Base-by-base conservation (phyloP, 345 rosid species). In the Salix purpurea region DNA sequence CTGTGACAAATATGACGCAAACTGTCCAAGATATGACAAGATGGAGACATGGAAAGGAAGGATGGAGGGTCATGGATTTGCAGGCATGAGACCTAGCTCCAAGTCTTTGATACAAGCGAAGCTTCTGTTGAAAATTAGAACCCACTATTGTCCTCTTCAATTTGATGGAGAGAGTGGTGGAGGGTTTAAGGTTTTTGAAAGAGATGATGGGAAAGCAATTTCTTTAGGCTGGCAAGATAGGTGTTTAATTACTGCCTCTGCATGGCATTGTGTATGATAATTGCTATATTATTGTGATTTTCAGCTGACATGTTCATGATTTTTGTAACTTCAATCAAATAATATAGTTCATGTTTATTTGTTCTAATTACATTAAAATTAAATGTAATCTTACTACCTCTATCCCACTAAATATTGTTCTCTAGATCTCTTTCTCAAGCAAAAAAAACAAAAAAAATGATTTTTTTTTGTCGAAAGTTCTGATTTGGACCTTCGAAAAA, bases 201-300 rank as follows among this genome's bases (percentile, higher is more conserved):
- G 79, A 80, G 91, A 91, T 67, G 88, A 89, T 10, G 91, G 87
- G 4, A 85, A 54, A 71, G 86, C 84, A 5, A 84, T 91, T 58
- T 86, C 89, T 24, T 69, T 91, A 34, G 89, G 88, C 26, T 91
- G 94, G 92, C 92, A 91, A 78, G 89, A 85, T 68, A 85, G 91
- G 83, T 76, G 79, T 62, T 77, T 91, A 83, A 84, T 89, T 10
- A 88, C 88, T 1, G 94, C 87, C 50, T 84, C 92, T 80, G 87
- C 92, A 74, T 91, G 94, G 89, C 84, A 65, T 40, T 86, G 92
- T 83, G 84, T 73, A 64, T 72, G 86, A 80, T 74, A 70, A 28
- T 39, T 46, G 0, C 67, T 67, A 11, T 12, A 37, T n/a, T 2
- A 24, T 54, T 71, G 11, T n/a, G 1, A 19, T 19, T 44, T 61